These are phyloP conservation scores for Selaginella moellendorffii DNA, from an alignment of 75 land plant species.

Conservation along the genomic window DNA sequence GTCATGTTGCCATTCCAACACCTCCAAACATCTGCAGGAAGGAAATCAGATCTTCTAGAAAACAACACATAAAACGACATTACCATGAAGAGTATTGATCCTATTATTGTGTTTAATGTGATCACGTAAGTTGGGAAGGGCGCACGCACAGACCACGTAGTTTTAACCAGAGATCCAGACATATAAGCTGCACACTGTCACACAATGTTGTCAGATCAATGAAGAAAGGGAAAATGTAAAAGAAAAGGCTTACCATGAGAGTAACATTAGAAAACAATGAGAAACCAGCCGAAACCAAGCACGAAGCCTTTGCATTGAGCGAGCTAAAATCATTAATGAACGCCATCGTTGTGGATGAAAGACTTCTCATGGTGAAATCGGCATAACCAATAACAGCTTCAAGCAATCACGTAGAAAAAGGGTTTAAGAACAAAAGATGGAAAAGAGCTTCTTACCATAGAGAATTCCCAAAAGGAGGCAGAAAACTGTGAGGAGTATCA, in stretches of 20 bases:
- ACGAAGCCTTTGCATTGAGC: background rate
- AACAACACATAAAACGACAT: background rate
- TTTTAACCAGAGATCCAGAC: background rate
- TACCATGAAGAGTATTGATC: conserved; percentile 2
- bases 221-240: no score
- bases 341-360: background rate
- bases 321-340: background rate
- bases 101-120: background rate
- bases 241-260: background rate
- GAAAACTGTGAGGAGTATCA: background rate
- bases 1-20: background rate
- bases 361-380: conserved; percentile 3
- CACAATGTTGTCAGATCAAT: no score
- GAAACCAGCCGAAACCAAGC: background rate
- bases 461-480: background rate
- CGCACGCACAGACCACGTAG: background rate
- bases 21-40: conserved; percentile 9
- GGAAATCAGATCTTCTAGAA: background rate
- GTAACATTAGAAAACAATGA: background rate
- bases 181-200: conserved; percentile 5
- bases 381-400: conserved; percentile 8
- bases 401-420: no score
- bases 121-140: conserved; percentile 5
- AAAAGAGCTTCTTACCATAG: no score
- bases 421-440: no score